phyloP scores from a whole-genome alignment of 192 early-diverging fungal genomes.

The Thamnidium elegans region DNA sequence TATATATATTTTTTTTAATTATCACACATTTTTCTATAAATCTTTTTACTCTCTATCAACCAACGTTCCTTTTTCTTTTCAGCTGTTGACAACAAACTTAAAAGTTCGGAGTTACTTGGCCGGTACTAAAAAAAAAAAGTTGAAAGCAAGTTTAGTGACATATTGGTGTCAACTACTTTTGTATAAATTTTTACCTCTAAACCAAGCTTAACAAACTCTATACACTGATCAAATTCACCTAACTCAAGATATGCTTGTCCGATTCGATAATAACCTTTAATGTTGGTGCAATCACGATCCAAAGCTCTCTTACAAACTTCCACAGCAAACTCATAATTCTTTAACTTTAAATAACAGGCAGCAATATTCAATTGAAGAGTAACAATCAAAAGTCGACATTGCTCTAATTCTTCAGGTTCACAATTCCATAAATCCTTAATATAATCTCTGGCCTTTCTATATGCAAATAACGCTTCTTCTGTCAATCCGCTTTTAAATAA shows the following conservation, averaged over 20 bases:
- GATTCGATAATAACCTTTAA: conserved; percentile 43
- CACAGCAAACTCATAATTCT: conserved; percentile 18
- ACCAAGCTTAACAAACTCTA: conserved; percentile 28
- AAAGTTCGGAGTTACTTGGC: not conserved
- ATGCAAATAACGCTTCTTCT: conserved; percentile 29
- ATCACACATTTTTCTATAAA: conserved; percentile 8
- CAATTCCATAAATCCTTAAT: conserved; percentile 27
- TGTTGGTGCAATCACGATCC: conserved; percentile 28
- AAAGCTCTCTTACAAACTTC: conserved; percentile 35
- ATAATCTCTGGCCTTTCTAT: conserved; percentile 35
- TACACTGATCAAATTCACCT: conserved; percentile 40
- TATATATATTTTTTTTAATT: not conserved
- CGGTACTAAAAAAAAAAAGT: not conserved
- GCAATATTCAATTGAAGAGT: conserved; percentile 34
- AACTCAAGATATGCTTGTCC: conserved; percentile 43
- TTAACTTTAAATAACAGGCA: conserved; percentile 14
- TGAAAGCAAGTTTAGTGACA: not conserved
- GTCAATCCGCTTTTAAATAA: conserved; percentile 34
- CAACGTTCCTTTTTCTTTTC: not conserved
- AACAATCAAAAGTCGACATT: conserved; percentile 13
- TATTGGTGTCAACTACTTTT: too few relatives aligned
- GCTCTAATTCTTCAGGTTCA: conserved; percentile 23
- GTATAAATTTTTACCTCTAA: too few relatives aligned
- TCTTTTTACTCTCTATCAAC: not conserved
- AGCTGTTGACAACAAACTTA: not conserved